Evolutionary conservation across 1,284 basidiomycete genomes (phyloP).

Genomic region (Tremellales sp.): DNA sequence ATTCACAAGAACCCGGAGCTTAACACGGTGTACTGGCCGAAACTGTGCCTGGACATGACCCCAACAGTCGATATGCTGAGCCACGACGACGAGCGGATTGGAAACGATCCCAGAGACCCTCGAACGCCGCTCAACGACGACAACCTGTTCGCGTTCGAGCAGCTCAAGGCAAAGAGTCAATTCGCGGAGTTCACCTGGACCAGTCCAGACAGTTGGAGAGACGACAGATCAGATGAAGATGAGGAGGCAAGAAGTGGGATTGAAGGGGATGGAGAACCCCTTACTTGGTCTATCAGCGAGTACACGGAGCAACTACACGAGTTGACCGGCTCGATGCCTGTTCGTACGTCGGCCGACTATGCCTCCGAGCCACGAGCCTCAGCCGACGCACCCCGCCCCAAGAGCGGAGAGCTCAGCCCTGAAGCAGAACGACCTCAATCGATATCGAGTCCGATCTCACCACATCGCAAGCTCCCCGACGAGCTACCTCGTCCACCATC

Average conservation of each 20-base stretch:
- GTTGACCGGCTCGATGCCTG: too few relatives aligned
- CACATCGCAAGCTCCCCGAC: too few relatives aligned
- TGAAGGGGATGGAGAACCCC: conserved; percentile 1
- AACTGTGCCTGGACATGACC: conserved; percentile 92
- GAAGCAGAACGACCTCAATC: too few relatives aligned
- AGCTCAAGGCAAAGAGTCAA: conserved; percentile 24
- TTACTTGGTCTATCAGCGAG: not conserved
- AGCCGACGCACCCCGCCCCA: too few relatives aligned
- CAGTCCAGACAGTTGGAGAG: conserved; percentile 8
- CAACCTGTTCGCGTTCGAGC: conserved; percentile 26
- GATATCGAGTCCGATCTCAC: too few relatives aligned
- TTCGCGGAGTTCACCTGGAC: conserved; percentile 38
- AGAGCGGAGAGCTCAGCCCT: too few relatives aligned
- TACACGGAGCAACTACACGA: too few relatives aligned
- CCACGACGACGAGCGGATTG: conserved; percentile 18
- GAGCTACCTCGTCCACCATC: too few relatives aligned
- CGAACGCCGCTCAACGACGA: conserved; percentile 35
- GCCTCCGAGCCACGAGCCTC: too few relatives aligned
- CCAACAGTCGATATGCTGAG: conserved; percentile 54
- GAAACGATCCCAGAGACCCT: not conserved
- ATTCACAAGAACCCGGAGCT: conserved; percentile 88
- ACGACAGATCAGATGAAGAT: conserved; percentile 1
- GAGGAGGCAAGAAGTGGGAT: conserved; percentile 4
- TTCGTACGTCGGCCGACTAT: too few relatives aligned
- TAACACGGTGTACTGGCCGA: conserved; percentile 97